Conservation (phyloP, 208 protist genomes). For the Wallacemonas sp. region DNA sequence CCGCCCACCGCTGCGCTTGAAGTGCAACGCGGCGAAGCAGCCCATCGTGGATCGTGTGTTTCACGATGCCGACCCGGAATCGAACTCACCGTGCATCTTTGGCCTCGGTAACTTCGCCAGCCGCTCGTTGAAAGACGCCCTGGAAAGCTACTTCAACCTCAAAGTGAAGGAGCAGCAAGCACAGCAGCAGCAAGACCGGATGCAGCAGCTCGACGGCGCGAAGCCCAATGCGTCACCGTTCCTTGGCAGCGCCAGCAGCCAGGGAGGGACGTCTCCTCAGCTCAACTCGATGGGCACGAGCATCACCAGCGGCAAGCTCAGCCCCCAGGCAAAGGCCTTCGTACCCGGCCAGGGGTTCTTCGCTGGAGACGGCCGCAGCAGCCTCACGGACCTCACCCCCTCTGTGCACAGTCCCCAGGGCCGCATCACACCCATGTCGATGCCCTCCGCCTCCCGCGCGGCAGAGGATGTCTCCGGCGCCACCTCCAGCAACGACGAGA, state of each 20-base stretch:
- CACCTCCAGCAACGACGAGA: slow-evolving; percentile 1
- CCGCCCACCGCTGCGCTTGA: slow-evolving; percentile 51
- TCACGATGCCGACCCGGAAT: slow-evolving; percentile 47
- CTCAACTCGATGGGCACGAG: slow-evolving; percentile 6
- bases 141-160: slow-evolving; percentile 73
- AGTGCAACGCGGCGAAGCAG: slow-evolving; percentile 50
- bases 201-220: background rate
- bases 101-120: slow-evolving; percentile 54
- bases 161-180: slow-evolving; percentile 54
- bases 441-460: background rate
- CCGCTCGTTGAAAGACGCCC: slow-evolving; percentile 61
- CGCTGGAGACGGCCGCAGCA: background rate
- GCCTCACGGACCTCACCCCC: too few relatives aligned
- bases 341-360: slow-evolving; percentile 11
- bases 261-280: background rate
- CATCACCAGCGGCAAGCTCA: slow-evolving; percentile 15
- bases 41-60: slow-evolving; percentile 57
- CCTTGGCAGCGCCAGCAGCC: slow-evolving; percentile 1
- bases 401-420: background rate
- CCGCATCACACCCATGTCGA: slow-evolving; percentile 2
- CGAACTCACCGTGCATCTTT: slow-evolving; percentile 40
- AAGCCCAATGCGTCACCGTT: background rate
- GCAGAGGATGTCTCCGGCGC: background rate
- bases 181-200: slow-evolving; percentile 12
- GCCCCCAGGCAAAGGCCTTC: slow-evolving; percentile 29